A percentile compares a stretch with the other conserved stretches of the same genome.
phyloP scores from a whole-genome alignment of 305 asterid genomes.

The Fraxinus albicans region DNA sequence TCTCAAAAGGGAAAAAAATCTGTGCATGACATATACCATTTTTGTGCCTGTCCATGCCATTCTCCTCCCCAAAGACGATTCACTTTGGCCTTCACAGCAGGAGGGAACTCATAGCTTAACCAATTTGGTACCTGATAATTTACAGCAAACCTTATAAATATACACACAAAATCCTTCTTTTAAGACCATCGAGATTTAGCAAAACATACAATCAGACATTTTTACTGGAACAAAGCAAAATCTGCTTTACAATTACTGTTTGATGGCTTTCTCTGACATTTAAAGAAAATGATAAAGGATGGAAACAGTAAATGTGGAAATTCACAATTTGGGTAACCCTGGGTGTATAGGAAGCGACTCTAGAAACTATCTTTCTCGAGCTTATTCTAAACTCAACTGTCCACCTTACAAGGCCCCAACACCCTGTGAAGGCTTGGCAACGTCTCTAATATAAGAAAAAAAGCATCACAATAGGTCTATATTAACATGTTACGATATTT shows the following conservation, averaged over 20 bases:
- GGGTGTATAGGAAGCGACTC: neutral
- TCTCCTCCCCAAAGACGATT: constrained; percentile 98
- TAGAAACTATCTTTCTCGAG: neutral
- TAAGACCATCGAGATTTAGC: neutral
- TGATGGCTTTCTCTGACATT: neutral
- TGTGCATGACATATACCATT: constrained; percentile 57
- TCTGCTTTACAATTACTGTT: neutral
- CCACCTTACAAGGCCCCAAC: neutral
- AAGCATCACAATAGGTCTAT: neutral
- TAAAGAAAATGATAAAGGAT: neutral
- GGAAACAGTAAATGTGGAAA: neutral
- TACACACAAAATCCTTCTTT: neutral
- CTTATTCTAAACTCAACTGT: neutral
- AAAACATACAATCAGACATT: neutral
- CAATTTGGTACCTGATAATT: constrained; percentile 73
- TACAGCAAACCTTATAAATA: constrained; percentile 19
- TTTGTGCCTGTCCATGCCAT: constrained; percentile 99
- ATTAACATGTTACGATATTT: neutral
- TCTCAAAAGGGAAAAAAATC: neutral
- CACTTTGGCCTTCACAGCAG: constrained; percentile 91
- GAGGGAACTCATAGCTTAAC: constrained; percentile 95
- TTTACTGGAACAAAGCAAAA: neutral
- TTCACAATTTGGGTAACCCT: neutral
- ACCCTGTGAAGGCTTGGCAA: neutral
- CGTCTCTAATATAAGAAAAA: neutral